Evolutionary conservation across 306 rosid genomes (phyloP), one percentile per base, ranked within the genome.

Genomic region (Castanospermum australe): DNA sequence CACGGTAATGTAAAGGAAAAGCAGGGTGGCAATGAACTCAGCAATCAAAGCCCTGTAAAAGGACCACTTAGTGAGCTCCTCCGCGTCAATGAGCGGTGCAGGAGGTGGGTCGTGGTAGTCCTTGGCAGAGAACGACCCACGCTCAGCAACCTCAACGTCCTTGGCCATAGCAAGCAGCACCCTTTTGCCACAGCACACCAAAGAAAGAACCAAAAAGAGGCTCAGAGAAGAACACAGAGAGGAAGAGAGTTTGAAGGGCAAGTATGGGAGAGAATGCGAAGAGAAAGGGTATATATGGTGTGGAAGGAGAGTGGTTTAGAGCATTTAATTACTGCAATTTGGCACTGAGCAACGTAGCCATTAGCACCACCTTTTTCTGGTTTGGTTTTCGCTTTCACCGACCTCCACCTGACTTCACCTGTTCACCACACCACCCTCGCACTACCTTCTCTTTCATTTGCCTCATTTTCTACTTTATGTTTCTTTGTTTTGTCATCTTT

Each of bases 31-130:
- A 4, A 88, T 52, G 79, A 86, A 92, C 86, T 92, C 97, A 9
- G 97, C 97, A n/a, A 92, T 92, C 36, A 92, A 5, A 22, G 94
- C 92, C 59, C 92, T 83, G 84, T 89, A 88, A 24, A 92, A 86
- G 32, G 92, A 88, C 97, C 94, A 92, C 33, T 92, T 78, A 2
- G 69, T 38, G 18, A 92, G 81, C 24, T 78, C 82, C 68, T 78
- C 60, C 9, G 38, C 57, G 41, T 78, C 75, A 67, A 78, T 42
- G 36, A 78, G 73, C 0, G 76, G 82, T 41, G 82, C 76, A 12
- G 75, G 82, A n/a, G 76, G 82, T 67, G 76, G 76, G 35, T 78
- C 82, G n/a, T 78, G 76, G 69, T 78, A 78, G 48, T 78, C 82
- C 76, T 78, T 78, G 0, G 69, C 24, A 2, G 76, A 12, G 36